A percentile compares a stretch with the other conserved stretches of the same genome.
Evolutionary conservation across 129 eudicot genomes (phyloP).

Genomic region (Flaveria trinervia): DNA sequence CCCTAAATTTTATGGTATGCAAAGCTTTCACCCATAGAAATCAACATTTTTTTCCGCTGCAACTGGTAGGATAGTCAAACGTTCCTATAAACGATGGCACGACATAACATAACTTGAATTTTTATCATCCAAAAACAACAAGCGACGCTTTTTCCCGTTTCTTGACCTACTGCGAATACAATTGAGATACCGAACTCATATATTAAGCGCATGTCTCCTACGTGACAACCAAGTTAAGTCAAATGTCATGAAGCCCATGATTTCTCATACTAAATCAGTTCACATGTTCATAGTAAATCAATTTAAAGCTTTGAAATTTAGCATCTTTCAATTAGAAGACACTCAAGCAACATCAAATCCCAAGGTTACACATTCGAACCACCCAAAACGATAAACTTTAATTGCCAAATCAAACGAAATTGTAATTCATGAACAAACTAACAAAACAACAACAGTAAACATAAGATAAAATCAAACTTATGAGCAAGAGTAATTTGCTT

Average conservation of each 20-base stretch:
- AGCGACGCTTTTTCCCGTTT: no score
- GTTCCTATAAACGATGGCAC: no score
- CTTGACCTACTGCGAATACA: no score
- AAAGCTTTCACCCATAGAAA: no score
- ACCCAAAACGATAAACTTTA: not conserved
- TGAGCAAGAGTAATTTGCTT: not conserved
- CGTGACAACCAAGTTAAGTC: not conserved
- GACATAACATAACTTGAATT: no score
- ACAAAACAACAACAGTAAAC: conserved; percentile 8
- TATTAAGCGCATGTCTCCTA: not conserved
- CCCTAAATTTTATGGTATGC: no score
- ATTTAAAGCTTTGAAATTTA: not conserved
- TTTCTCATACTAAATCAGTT: not conserved
- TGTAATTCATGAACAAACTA: not conserved
- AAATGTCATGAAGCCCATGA: conserved; percentile 5
- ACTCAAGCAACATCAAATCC: not conserved
- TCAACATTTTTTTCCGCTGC: no score
- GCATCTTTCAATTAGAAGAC: not conserved
- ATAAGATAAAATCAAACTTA: not conserved
- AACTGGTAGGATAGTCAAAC: not conserved
- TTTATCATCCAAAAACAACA: no score
- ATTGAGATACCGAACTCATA: not conserved
- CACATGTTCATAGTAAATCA: not conserved
- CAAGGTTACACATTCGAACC: not conserved
- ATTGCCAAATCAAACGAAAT: not conserved